A percentile compares a stretch with the other conserved stretches of the same genome.
Conservation (phyloP, 495 filamentous ascomycete species). For the Tuber melanosporum region DNA sequence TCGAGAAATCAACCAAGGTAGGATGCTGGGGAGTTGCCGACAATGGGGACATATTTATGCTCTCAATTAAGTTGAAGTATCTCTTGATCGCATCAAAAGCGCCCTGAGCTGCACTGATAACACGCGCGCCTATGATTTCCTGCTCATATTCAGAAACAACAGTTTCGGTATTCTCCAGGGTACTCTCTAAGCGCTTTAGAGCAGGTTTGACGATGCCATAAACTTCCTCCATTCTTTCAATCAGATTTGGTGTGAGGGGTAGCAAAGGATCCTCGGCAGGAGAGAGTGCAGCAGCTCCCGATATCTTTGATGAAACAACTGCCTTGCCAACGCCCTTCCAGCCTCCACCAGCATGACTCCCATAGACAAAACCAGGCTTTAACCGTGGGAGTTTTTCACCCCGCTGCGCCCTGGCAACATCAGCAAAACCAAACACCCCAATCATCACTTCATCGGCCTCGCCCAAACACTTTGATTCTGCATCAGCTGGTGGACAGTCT, state of each 20-base stretch:
- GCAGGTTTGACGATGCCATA: conserved; percentile 45
- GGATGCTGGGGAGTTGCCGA: conserved; percentile 55
- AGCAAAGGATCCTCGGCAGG: conserved; percentile 65
- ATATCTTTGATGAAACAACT: conserved; percentile 10
- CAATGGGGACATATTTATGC: conserved; percentile 36
- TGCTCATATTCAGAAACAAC: conserved; percentile 32
- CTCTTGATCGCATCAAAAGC: conserved; percentile 37
- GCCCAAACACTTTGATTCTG: conserved; percentile 89
- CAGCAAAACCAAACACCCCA: conserved; percentile 90
- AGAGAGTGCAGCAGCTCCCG: conserved; percentile 8
- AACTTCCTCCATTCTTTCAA: conserved; percentile 79
- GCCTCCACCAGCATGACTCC: conserved; percentile 71
- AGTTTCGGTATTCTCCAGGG: conserved; percentile 30
- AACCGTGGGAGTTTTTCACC: conserved; percentile 84
- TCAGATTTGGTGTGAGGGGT: conserved; percentile 61
- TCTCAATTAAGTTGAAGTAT: conserved; percentile 40
- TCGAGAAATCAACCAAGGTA: conserved; percentile 76
- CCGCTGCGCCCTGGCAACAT: conserved; percentile 84
- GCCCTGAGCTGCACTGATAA: conserved; percentile 27
- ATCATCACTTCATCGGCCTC: conserved; percentile 93
- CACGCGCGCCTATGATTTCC: conserved; percentile 25
- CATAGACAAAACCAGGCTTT: conserved; percentile 82
- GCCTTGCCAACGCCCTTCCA: conserved; percentile 57
- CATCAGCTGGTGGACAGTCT: conserved; percentile 70
- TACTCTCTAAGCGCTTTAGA: conserved; percentile 67